Percentiles rank a stretch among this genome's conserved stretches.
These are phyloP conservation scores for Saccharomyces pastorianus DNA, from an alignment of 1,139 yeast species.

Conservation along the genomic window DNA sequence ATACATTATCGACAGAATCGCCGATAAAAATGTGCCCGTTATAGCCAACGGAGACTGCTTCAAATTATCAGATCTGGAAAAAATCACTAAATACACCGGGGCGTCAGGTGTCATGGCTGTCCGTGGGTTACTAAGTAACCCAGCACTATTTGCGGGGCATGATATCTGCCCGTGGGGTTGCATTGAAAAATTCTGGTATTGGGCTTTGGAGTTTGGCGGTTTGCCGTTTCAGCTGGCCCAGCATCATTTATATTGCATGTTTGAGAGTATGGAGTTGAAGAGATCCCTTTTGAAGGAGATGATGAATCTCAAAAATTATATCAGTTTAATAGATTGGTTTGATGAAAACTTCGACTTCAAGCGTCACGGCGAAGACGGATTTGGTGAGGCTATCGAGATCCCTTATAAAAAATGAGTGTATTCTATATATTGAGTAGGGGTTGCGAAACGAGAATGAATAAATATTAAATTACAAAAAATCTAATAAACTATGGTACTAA, in stretches of 20 bases:
- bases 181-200: slow-evolving; percentile 73
- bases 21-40: slow-evolving; percentile 59
- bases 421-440: no score
- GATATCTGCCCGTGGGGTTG: slow-evolving; percentile 82
- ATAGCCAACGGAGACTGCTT: slow-evolving; percentile 96
- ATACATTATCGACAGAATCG: slow-evolving; percentile 41
- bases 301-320: slow-evolving; percentile 51
- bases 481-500: not conserved
- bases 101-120: slow-evolving; percentile 96
- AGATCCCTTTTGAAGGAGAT: slow-evolving; percentile 50
- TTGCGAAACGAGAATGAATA: slow-evolving; percentile 1
- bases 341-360: slow-evolving; percentile 59
- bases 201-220: slow-evolving; percentile 63
- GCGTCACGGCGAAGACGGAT: slow-evolving; percentile 59
- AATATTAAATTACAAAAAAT: slow-evolving; percentile 3
- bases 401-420: slow-evolving; percentile 35
- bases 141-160: slow-evolving; percentile 76
- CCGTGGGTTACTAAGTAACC: slow-evolving; percentile 77
- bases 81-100: slow-evolving; percentile 57
- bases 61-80: slow-evolving; percentile 50
- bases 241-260: slow-evolving; percentile 85
- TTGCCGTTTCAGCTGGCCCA: slow-evolving; percentile 76
- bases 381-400: slow-evolving; percentile 52
- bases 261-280: slow-evolving; percentile 48
- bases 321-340: slow-evolving; percentile 74